A percentile compares a stretch with the other conserved stretches of the same genome.
These are phyloP conservation scores for Typha latifolia DNA, from an alignment of 176 grass and related monocot genomes.

Conservation along the genomic window DNA sequence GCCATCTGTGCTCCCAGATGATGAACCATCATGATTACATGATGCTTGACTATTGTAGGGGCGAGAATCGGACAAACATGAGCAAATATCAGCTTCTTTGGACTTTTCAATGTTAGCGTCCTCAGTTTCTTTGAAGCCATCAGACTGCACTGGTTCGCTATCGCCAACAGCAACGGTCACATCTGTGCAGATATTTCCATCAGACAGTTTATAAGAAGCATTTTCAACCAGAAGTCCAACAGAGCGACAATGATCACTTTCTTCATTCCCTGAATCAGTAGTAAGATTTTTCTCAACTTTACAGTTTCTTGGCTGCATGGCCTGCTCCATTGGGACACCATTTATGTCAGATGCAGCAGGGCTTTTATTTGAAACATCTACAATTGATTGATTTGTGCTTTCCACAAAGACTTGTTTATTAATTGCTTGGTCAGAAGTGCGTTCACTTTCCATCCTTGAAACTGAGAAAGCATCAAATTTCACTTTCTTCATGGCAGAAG, in stretches of 20 bases:
- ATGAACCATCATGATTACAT: constrained; percentile 3
- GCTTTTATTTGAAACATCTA: constrained; percentile 26
- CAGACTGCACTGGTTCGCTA: constrained; percentile 9
- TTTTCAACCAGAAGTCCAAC: constrained; percentile 20
- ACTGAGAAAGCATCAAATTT: neutral
- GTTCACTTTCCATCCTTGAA: neutral
- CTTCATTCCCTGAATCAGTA: constrained; percentile 43
- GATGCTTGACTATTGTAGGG: neutral
- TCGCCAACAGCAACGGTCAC: neutral
- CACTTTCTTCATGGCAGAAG: constrained; percentile 20
- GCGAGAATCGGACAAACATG: constrained; percentile 2
- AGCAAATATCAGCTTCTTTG: neutral
- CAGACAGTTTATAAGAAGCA: constrained; percentile 14
- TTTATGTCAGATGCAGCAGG: constrained; percentile 23
- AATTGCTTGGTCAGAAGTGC: constrained; percentile 15
- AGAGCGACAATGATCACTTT: constrained; percentile 16
- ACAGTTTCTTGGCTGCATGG: constrained; percentile 29
- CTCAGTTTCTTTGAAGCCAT: neutral
- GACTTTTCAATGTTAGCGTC: constrained; percentile 4
- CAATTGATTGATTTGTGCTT: constrained; percentile 34
- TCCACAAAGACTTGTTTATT: constrained; percentile 40
- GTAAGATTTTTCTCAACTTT: constrained; percentile 33
- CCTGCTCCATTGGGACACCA: constrained; percentile 27
- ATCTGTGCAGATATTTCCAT: neutral
- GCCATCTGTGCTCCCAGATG: neutral